Conservation (phyloP, 2,329 filamentous ascomycete species). For the Chaetomiaceae sp. region DNA sequence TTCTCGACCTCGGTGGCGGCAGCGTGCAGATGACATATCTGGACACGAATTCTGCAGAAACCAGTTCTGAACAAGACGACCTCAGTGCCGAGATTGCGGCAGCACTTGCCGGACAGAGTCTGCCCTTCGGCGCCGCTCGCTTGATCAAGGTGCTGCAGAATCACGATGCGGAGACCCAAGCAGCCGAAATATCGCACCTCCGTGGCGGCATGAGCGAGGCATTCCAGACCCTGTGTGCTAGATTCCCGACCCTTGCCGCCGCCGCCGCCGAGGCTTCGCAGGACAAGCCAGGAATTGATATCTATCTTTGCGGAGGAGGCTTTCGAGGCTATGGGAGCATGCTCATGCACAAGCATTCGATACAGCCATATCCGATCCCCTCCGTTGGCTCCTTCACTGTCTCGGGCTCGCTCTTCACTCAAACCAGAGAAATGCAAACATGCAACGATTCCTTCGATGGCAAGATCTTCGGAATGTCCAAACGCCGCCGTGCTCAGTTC, state of each 20-base stretch:
- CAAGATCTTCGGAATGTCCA: conserved; percentile 73
- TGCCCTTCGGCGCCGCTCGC: conserved; percentile 58
- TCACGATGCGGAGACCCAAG: conserved; percentile 36
- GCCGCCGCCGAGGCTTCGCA: conserved; percentile 35
- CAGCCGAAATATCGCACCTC: conserved; percentile 51
- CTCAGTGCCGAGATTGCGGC: conserved; percentile 47
- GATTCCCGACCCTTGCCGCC: conserved; percentile 48
- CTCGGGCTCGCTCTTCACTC: conserved; percentile 53
- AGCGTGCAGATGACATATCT: conserved; percentile 63
- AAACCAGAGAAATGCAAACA: conserved; percentile 47
- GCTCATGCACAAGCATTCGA: conserved; percentile 70
- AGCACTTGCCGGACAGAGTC: conserved; percentile 50
- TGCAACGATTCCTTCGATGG: conserved; percentile 46
- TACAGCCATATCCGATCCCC: conserved; percentile 76
- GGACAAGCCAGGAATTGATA: conserved; percentile 49
- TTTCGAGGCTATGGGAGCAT: conserved; percentile 90
- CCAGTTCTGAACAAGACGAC: conserved; percentile 9
- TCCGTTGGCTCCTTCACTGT: conserved; percentile 76
- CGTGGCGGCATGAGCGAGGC: conserved; percentile 53
- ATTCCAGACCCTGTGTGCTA: conserved; percentile 47
- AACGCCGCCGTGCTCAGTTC: conserved; percentile 72
- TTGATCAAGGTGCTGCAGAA: conserved; percentile 47
- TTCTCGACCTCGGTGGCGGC: conserved; percentile 80
- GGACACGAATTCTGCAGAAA: conserved; percentile 37
- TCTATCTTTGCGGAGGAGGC: conserved; percentile 86